These are phyloP conservation scores for Gonium pectorale DNA, from an alignment of 139 green algal species.

Conservation along the genomic window DNA sequence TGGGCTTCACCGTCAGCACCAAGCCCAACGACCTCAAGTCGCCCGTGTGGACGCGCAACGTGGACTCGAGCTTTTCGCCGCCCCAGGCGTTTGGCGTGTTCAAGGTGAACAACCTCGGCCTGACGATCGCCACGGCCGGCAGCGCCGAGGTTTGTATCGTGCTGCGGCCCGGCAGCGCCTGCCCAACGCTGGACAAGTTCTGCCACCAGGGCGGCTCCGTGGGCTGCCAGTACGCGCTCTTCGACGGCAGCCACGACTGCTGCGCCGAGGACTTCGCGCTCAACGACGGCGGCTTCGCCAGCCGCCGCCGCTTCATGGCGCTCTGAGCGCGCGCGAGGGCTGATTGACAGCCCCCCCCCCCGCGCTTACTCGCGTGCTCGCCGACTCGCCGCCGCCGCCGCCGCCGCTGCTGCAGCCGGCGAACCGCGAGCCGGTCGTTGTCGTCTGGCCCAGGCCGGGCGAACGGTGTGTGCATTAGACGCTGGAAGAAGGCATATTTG, in stretches of 20 bases:
- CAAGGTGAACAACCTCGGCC: slow-evolving; percentile 27
- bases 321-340: too few relatives aligned
- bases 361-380: too few relatives aligned
- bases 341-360: too few relatives aligned
- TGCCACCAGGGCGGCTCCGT: slow-evolving; percentile 9
- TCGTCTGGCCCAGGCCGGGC: too few relatives aligned
- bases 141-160: slow-evolving; percentile 16
- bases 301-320: neutral
- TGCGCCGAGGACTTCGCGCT: slow-evolving; percentile 4
- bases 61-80: neutral
- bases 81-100: neutral
- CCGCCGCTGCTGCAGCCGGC: too few relatives aligned
- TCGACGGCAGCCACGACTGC: neutral
- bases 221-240: slow-evolving; percentile 23
- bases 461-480: too few relatives aligned
- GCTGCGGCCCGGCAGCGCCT: neutral
- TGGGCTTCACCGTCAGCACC: neutral
- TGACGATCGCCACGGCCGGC: neutral
- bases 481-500: too few relatives aligned
- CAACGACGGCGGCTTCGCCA: neutral
- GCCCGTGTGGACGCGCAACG: neutral
- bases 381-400: too few relatives aligned
- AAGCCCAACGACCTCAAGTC: neutral
- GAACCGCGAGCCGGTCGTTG: too few relatives aligned
- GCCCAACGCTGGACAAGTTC: neutral